Evolutionary conservation across 2,329 filamentous ascomycete genomes (phyloP).

Genomic region (Elsinoe fawcettii): DNA sequence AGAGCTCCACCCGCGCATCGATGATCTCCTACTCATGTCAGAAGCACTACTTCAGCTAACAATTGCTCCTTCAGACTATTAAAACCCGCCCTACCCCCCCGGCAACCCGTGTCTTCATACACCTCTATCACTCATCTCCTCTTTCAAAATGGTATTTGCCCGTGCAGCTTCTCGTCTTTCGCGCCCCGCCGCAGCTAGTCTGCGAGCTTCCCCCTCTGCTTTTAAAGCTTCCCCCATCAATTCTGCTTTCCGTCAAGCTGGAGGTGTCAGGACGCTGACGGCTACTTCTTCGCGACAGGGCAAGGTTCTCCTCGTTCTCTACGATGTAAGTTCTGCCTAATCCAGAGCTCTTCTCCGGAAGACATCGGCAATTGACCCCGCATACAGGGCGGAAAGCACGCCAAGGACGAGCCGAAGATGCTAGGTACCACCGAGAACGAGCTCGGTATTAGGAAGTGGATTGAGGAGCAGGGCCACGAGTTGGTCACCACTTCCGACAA

Average conservation of each 20-base stretch:
- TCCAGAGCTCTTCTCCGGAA: neutral
- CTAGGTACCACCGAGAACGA: conserved; percentile 97
- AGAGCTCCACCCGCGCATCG: conserved; percentile 9
- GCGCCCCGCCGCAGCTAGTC: conserved; percentile 47
- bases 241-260: conserved; percentile 33
- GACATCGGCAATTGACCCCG: conserved; percentile 3
- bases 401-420: conserved; percentile 77
- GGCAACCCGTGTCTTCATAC: neutral
- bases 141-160: conserved; percentile 51
- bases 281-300: conserved; percentile 67
- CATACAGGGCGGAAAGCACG: conserved; percentile 65
- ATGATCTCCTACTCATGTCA: neutral
- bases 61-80: neutral
- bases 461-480: conserved; percentile 94
- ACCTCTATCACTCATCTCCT: neutral
- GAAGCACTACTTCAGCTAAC: neutral
- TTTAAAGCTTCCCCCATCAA: conserved; percentile 29
- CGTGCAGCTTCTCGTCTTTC: conserved; percentile 52
- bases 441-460: conserved; percentile 93
- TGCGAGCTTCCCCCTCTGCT: conserved; percentile 38
- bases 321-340: conserved; percentile 59
- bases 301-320: conserved; percentile 90
- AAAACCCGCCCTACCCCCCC: neutral
- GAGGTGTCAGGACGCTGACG: conserved; percentile 55
- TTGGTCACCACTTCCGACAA: conserved; percentile 97